Evolutionary conservation across 1,284 basidiomycete genomes (phyloP).

Genomic region (Ustilago curta): DNA sequence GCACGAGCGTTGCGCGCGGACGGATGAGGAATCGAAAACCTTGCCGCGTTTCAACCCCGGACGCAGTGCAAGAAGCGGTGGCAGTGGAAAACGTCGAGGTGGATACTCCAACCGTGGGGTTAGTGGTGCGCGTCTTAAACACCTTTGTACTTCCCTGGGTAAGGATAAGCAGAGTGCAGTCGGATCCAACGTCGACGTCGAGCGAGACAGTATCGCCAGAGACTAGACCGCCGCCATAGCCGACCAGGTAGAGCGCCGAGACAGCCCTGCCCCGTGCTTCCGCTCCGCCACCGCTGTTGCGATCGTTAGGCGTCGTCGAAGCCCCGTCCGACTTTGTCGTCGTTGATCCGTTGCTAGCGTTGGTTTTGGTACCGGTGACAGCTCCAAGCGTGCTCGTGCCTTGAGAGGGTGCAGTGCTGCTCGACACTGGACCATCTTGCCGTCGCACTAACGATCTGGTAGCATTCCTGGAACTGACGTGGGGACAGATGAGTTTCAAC

Average conservation of each 20-base stretch:
- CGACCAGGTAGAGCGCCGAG: slow-evolving; percentile 82
- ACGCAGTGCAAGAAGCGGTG: slow-evolving; percentile 4
- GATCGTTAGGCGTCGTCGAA: no score
- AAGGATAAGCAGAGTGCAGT: slow-evolving; percentile 77
- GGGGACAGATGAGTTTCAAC: slow-evolving; percentile 86
- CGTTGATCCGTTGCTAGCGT: not conserved
- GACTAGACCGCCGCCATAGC: slow-evolving; percentile 93
- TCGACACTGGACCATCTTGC: no score
- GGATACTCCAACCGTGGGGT: slow-evolving; percentile 11
- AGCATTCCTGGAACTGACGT: slow-evolving; percentile 69
- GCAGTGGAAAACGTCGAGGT: slow-evolving; percentile 14
- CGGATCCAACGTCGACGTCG: slow-evolving; percentile 75
- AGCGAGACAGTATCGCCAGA: slow-evolving; percentile 83
- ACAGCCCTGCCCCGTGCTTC: slow-evolving; percentile 70
- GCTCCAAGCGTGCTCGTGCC: no score
- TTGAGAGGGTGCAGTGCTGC: no score
- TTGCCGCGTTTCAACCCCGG: slow-evolving; percentile 36
- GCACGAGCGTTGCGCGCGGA: slow-evolving; percentile 48
- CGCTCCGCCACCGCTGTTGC: no score
- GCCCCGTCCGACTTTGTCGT: not conserved
- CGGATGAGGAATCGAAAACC: slow-evolving; percentile 53
- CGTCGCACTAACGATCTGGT: slow-evolving; percentile 19
- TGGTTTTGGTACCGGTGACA: no score
- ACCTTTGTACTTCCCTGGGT: slow-evolving; percentile 78
- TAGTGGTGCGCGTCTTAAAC: slow-evolving; percentile 48